A percentile compares a stretch with the other conserved stretches of the same genome.
These are phyloP conservation scores for Paecilomyces formosus DNA, from an alignment of 2,329 filamentous ascomycete species.

Conservation along the genomic window DNA sequence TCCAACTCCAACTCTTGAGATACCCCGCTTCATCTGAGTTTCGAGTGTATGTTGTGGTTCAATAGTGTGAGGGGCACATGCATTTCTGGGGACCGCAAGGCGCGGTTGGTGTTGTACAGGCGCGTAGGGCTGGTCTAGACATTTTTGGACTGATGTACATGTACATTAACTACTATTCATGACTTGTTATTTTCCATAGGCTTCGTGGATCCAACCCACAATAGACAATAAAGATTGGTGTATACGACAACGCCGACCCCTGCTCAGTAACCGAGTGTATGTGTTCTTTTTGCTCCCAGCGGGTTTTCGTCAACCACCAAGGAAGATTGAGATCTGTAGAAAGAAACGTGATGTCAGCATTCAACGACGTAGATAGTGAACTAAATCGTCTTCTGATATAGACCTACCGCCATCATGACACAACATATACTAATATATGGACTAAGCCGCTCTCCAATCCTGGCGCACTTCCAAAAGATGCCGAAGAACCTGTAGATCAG, in stretches of 20 bases:
- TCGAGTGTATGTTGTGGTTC: neutral
- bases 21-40: conserved; percentile 11
- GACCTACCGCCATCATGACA: conserved; percentile 80
- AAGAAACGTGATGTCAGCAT: neutral
- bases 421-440: conserved; percentile 95
- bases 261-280: neutral
- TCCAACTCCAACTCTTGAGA: conserved; percentile 14
- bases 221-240: neutral
- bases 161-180: conserved; percentile 1
- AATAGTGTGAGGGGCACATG: neutral
- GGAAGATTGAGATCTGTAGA: conserved; percentile 28
- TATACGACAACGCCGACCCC: conserved; percentile 1
- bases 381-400: neutral
- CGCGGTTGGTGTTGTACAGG: neutral
- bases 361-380: conserved; percentile 14
- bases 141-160: neutral
- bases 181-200: neutral
- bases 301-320: conserved; percentile 22
- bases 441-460: conserved; percentile 85
- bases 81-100: neutral
- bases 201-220: neutral
- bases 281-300: neutral
- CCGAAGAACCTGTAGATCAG: conserved; percentile 56
- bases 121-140: neutral
- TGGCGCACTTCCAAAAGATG: conserved; percentile 92